Evolutionary conservation across 1,284 basidiomycete genomes (phyloP).

Genomic region (Cystobasidium sp.): DNA sequence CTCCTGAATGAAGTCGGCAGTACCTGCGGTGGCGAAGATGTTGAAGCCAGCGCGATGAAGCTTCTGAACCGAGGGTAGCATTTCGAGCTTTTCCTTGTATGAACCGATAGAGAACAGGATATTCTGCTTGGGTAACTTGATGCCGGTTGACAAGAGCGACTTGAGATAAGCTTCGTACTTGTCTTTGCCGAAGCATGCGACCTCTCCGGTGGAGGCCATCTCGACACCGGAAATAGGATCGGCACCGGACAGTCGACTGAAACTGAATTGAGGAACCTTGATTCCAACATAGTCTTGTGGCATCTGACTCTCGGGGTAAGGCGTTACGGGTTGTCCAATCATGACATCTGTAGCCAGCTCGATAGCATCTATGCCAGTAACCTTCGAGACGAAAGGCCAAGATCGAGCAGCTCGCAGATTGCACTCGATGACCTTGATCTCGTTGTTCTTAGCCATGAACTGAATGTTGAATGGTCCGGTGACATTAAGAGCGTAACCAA

Average conservation of each 20-base stretch:
- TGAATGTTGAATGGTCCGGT: constrained; percentile 99
- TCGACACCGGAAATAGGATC: constrained; percentile 99
- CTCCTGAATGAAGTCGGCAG: constrained; percentile 90
- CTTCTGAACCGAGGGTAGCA: constrained; percentile 94
- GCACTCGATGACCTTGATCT: constrained; percentile 99
- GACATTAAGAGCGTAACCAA: constrained; percentile 96
- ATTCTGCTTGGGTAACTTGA: constrained; percentile 92
- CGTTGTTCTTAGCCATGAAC: constrained; percentile 99
- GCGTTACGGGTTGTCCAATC: constrained; percentile 83
- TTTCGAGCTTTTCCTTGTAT: constrained; percentile 96
- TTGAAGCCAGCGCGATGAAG: constrained; percentile 92
- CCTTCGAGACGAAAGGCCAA: constrained; percentile 99
- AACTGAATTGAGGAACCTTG: constrained; percentile 98
- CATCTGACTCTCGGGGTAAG: constrained; percentile 81
- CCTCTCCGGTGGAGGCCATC: constrained; percentile 99
- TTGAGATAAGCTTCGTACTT: constrained; percentile 99
- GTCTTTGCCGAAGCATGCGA: constrained; percentile 96
- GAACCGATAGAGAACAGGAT: constrained; percentile 92
- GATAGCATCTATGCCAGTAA: constrained; percentile 95
- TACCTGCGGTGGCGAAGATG: constrained; percentile 95
- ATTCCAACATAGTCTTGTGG: constrained; percentile 94
- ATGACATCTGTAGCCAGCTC: constrained; percentile 99
- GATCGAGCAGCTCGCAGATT: constrained; percentile 96
- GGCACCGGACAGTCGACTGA: constrained; percentile 90
- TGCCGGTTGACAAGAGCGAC: constrained; percentile 93